Evolutionary conservation across 306 rosid species (phyloP), one percentile per base, ranked within the genome.

Genomic region (Fragaria vesca): DNA sequence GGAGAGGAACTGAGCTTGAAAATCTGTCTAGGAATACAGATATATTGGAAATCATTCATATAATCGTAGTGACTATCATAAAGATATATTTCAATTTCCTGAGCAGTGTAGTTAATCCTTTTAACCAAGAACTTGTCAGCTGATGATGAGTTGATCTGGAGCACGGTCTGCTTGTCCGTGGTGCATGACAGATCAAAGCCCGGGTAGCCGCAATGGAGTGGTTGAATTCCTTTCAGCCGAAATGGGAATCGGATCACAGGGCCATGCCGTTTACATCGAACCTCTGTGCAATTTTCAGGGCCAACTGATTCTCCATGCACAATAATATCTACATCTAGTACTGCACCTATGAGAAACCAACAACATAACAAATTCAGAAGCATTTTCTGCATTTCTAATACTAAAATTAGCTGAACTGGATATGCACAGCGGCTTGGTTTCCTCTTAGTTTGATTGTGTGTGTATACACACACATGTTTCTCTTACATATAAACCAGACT

Each of bases 131-230:
- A 60, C 17, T 11, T 11, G 18, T 60, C 66, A 0, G 66, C 32
- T 24, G 66, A 60, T 60, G 66, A 60, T 24, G 65, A 9, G 16
- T 11, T 58, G 65, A 58, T 58, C 34, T 58, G 34, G 16, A 58
- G 34, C 17, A 58, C 65, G 12, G 66, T 60, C 34, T 26, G 36
- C 36, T 26, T 60, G 36, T 60, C 66, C 36, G 12, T 4, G 66
- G 13, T 60, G 66, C 66, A 60, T 60, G 66, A 60, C 6, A 60
- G 8, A 60, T 60, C 66, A 60, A 60, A 60, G 16, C 66, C 66
- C 12, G 17, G 66, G 36, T 24, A 60, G 2, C 66, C 34, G 16
- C 66, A 60, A 11, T 60, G 66, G 66, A 26, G 16, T 26, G 36
- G 66, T 24, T 60, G 66, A 3, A 24, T 26, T 26, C 34, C 66